These are phyloP conservation scores for Cryptococcus floricola DNA, from an alignment of 1,284 basidiomycete genomes.

Conservation along the genomic window DNA sequence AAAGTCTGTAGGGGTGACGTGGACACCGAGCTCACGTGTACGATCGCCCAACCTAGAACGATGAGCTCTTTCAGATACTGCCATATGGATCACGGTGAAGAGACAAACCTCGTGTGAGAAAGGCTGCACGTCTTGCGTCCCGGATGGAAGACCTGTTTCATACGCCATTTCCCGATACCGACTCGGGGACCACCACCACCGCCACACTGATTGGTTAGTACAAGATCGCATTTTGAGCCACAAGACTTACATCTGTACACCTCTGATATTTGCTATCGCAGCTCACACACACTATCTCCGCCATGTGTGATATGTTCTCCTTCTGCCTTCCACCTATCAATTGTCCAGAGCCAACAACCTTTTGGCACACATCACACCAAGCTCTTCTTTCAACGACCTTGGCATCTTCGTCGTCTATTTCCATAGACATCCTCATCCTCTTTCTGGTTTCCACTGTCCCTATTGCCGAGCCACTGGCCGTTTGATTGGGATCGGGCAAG, in stretches of 20 bases:
- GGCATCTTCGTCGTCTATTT: conserved; percentile 39
- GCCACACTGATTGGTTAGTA: conserved; percentile 32
- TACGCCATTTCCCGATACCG: conserved; percentile 52
- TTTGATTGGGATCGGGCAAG: conserved; percentile 7
- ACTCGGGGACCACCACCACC: conserved; percentile 48
- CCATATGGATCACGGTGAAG: neutral
- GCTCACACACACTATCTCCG: conserved; percentile 37
- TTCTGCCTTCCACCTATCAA: conserved; percentile 32
- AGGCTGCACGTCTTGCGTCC: conserved; percentile 51
- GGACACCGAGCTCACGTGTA: conserved; percentile 43
- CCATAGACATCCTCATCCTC: conserved; percentile 35
- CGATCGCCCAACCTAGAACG: conserved; percentile 40
- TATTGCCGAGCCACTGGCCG: conserved; percentile 5
- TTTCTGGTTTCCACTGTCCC: conserved; percentile 45
- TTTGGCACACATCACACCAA: conserved; percentile 49
- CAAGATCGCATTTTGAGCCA: neutral
- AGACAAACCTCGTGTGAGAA: conserved; percentile 40
- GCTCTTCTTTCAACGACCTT: conserved; percentile 18
- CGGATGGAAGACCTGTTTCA: conserved; percentile 50
- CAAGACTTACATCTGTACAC: conserved; percentile 25
- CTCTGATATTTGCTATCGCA: conserved; percentile 46
- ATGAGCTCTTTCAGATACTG: neutral
- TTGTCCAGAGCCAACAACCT: conserved; percentile 35
- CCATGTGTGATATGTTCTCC: conserved; percentile 26
- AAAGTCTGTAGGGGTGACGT: conserved; percentile 44